phyloP scores from a whole-genome alignment of 768 basidiomycete species.

The Calvatia gigantea region DNA sequence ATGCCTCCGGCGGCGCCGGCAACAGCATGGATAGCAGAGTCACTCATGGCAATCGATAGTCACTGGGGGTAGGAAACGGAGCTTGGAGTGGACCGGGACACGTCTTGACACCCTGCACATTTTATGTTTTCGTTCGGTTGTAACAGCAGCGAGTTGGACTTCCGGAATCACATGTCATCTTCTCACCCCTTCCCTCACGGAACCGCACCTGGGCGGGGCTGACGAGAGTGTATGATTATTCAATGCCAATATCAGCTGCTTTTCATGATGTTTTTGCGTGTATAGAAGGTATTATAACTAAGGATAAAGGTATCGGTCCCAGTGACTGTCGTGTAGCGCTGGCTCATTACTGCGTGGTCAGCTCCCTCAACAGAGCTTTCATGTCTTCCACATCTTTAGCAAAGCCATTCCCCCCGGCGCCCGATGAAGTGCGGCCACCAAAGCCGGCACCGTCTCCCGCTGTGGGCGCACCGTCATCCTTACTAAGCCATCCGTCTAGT shows the following conservation, averaged over 20 bases:
- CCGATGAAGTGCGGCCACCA: conserved; percentile 27
- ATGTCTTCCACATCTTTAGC: conserved; percentile 70
- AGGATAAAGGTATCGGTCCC: conserved; percentile 4
- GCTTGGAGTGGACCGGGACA: not conserved
- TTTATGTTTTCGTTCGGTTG: conserved; percentile 15
- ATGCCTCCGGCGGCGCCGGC: conserved; percentile 92
- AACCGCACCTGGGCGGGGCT: not conserved
- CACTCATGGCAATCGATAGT: conserved; percentile 43
- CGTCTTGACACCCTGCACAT: conserved; percentile 6
- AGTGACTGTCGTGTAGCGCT: not conserved
- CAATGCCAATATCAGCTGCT: not conserved
- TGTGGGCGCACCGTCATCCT: conserved; percentile 70
- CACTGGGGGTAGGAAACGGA: not conserved
- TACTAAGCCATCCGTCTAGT: conserved; percentile 72
- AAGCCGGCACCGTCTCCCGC: conserved; percentile 48
- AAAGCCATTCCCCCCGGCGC: conserved; percentile 55
- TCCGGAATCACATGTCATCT: conserved; percentile 18
- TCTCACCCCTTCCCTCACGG: conserved; percentile 3
- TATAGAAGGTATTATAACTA: conserved; percentile 7
- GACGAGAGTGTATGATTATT: too few relatives aligned
- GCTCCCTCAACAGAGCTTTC: conserved; percentile 51
- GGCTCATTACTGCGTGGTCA: conserved; percentile 25
- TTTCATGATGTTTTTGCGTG: conserved; percentile 6
- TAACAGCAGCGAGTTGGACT: conserved; percentile 4
- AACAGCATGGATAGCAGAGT: conserved; percentile 81